A percentile compares a stretch with the other conserved stretches of the same genome.
Conservation (phyloP, 768 basidiomycete species). For the Mycena haematopus region DNA sequence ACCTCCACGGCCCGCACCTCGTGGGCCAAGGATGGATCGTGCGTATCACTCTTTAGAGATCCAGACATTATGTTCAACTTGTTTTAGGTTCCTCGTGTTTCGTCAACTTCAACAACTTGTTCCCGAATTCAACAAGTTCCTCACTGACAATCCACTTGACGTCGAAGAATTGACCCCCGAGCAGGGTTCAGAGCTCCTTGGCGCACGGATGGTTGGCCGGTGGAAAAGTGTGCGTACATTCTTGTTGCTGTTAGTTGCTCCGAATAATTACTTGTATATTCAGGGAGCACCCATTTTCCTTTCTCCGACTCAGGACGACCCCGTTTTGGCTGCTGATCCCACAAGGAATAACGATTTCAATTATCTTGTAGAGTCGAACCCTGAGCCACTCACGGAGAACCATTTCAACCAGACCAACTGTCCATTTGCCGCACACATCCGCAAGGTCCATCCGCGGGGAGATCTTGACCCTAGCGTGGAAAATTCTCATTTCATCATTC, state of each 20-base stretch:
- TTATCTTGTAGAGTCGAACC: constrained; percentile 25
- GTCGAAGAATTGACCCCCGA: constrained; percentile 26
- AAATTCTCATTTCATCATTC: constrained; percentile 35
- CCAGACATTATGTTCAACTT: neutral
- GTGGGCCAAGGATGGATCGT: constrained; percentile 35
- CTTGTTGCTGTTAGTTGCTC: neutral
- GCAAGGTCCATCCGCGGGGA: constrained; percentile 39
- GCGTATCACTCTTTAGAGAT: neutral
- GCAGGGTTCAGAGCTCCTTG: constrained; percentile 37
- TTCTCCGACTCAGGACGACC: constrained; percentile 36
- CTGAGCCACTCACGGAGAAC: constrained; percentile 28
- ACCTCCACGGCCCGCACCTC: constrained; percentile 5
- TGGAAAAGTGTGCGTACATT: constrained; percentile 38
- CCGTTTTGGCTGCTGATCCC: constrained; percentile 29
- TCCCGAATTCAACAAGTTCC: constrained; percentile 40
- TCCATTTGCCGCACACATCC: constrained; percentile 41
- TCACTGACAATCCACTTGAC: constrained; percentile 30
- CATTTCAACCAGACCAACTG: constrained; percentile 35
- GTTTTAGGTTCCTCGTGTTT: constrained; percentile 20
- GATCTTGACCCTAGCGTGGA: constrained; percentile 27
- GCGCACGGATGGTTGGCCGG: constrained; percentile 42
- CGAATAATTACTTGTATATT: neutral
- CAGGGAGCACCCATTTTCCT: constrained; percentile 43
- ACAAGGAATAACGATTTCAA: constrained; percentile 41
- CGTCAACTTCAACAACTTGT: constrained; percentile 42